phyloP scores from a whole-genome alignment of 2,329 filamentous ascomycete species.

The Fusarium cicatricum region DNA sequence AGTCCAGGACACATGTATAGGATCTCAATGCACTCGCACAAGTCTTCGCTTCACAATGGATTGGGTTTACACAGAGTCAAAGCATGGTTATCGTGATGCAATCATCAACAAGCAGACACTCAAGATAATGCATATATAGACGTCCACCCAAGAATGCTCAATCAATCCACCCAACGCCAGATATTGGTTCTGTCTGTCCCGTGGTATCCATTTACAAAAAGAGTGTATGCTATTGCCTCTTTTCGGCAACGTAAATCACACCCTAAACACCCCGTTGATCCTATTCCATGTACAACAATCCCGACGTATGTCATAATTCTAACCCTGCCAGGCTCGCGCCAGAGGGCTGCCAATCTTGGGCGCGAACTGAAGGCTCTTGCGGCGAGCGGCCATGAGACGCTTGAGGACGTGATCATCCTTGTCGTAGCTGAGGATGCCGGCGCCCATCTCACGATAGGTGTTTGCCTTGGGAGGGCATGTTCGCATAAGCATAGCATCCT shows the following conservation, averaged over 20 bases:
- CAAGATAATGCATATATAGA: slow-evolving; percentile 7
- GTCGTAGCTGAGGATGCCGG: slow-evolving; percentile 56
- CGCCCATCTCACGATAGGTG: slow-evolving; percentile 50
- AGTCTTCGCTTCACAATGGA: background rate
- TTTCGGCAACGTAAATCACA: slow-evolving; percentile 19
- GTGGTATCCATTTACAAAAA: slow-evolving; percentile 35
- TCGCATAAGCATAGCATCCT: slow-evolving; percentile 54
- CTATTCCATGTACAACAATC: slow-evolving; percentile 27
- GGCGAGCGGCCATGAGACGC: slow-evolving; percentile 73
- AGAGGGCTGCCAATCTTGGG: slow-evolving; percentile 79
- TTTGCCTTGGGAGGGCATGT: slow-evolving; percentile 64
- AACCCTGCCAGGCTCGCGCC: slow-evolving; percentile 62
- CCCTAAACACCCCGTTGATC: slow-evolving; percentile 27
- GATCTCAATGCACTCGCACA: background rate
- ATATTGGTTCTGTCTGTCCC: slow-evolving; percentile 33
- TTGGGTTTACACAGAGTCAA: background rate
- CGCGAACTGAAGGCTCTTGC: slow-evolving; percentile 81
- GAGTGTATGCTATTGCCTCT: slow-evolving; percentile 31
- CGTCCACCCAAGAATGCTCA: slow-evolving; percentile 9
- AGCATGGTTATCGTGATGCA: slow-evolving; percentile 11
- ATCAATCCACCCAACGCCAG: slow-evolving; percentile 33
- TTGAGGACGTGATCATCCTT: slow-evolving; percentile 67
- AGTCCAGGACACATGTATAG: too few relatives aligned
- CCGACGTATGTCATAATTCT: background rate
- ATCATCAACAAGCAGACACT: slow-evolving; percentile 9